Base-by-base conservation (phyloP, 1,139 yeast species). In the Hemisphaericaspora subhashii region DNA sequence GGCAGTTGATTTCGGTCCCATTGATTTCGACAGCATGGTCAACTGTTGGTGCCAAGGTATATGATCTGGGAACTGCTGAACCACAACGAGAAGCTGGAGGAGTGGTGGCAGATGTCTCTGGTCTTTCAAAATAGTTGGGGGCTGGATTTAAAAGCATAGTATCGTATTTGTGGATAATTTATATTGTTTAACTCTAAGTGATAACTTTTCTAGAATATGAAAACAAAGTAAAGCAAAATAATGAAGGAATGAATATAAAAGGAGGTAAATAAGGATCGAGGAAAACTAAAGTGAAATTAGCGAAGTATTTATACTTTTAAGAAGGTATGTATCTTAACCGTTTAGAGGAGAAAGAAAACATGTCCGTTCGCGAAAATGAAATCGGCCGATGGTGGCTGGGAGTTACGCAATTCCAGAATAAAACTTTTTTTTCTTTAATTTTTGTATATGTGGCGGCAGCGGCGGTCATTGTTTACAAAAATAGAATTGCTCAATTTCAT, bases 1-100 rank as follows among this genome's bases (percentile, higher is more conserved):
- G 24, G 16, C 42, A 33, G 30, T 40, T 42, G 10, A 45, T 47
- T 9, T 40, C 38, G 8, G 42, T 46, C 9, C 46, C 46, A 22
- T 46, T 40, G 14, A 44, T 37, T 29, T 46, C 46, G 27, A 35
- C 38, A 11, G 44, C 44, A 27, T 42, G 45, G 30, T 43, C 47
- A 14, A 42, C 11, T 22, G 31, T 33, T 12, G 47, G 42, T 4
- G 11, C 17, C 13, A 42, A 23, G 36, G 27, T 32, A 11, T 28
- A 30, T 16, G 31, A 31, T 15, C 26, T 18, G 12, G 41, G 33
- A 9, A 33, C 22, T 11, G 18, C 27, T 8, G 38, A 9, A 20
- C 12, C 21, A 16, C 29, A 15, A 8, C 28, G 18, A 27, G 26
- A 17, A 9, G 10, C 10, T 6, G 32, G 15, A 5, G 9, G 11